Evolutionary conservation across 2,329 filamentous ascomycete genomes (phyloP).

Genomic region (Sordariomycetes sp.): DNA sequence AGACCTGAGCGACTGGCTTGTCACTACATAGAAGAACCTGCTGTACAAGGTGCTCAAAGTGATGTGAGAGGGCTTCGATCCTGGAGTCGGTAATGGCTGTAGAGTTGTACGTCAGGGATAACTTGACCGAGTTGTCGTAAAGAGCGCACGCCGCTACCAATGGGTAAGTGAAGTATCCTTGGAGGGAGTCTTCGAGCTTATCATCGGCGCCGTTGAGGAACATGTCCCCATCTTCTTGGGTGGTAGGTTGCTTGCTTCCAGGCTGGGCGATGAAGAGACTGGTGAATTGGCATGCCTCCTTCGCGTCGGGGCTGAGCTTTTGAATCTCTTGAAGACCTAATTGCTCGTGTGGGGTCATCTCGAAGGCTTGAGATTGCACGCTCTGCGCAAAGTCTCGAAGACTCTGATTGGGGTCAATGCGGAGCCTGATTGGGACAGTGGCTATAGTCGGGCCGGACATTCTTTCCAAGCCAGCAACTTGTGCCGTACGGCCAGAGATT

Average conservation of each 20-base stretch:
- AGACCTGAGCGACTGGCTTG: background rate
- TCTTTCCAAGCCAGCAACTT: constrained; percentile 9
- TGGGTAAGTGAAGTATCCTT: constrained; percentile 5
- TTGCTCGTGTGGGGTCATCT: constrained; percentile 9
- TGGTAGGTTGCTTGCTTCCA: background rate
- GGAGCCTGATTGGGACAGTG: constrained; percentile 7
- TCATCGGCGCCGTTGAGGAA: background rate
- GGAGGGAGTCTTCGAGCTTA: background rate
- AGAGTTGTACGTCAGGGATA: constrained; percentile 5
- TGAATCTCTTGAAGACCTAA: constrained; percentile 11
- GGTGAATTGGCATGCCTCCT: constrained; percentile 9
- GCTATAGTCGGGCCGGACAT: constrained; percentile 12
- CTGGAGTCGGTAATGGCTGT: background rate
- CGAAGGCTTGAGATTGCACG: constrained; percentile 5
- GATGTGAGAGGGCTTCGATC: background rate
- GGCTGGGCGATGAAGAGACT: constrained; percentile 9
- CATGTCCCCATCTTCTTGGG: background rate
- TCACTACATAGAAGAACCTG: background rate
- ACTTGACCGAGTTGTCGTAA: background rate
- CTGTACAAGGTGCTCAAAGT: constrained; percentile 1
- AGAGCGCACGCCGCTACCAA: constrained; percentile 4
- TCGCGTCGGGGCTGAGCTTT: constrained; percentile 4
- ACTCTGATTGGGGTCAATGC: background rate
- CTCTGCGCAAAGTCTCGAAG: constrained; percentile 2
- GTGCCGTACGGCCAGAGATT: constrained; percentile 11